Base-by-base conservation (phyloP, 106 monocot genomes). In the Phalaenopsis aphrodite region DNA sequence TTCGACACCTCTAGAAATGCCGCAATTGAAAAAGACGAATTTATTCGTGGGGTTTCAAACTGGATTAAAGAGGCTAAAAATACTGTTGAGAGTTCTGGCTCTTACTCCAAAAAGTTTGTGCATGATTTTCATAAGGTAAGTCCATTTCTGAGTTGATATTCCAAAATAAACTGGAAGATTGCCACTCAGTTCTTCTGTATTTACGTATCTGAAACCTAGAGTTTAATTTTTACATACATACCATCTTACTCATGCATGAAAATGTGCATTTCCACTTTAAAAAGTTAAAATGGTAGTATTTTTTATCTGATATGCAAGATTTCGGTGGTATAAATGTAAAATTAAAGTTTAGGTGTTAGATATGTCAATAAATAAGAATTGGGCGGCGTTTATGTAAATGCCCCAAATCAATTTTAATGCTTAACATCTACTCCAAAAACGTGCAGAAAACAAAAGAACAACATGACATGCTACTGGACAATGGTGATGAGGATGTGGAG, bases 1-100 rank as follows among this genome's bases (percentile, higher is more conserved):
- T 93, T 96, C 80, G 96, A 96, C 84, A 91, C 84, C 74, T 93
- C 93, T 21, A 42, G 79, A 0, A 84, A 96, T 88, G 68, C 37
- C 15, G 67, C 0, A 48, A 90, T 96, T 42, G 81, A 92, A 77
- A 82, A 84, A 74, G 30, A 65, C 2, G 96, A 90, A 75, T 96
- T 96, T 75, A 58, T 90, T 69, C 61, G 19, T 24, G 96, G 90
- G 64, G 89, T 90, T 3, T 83, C 80, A 52, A 93, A 81, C 82
- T 96, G 96, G 97, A 85, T 98, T 41, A 61, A 76, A 58, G 88
- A 92, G 74, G 92, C 92, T 47, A 86, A 84, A 76, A 79, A 37
- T 21, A 42, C 87, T 41, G 83, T 88, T 83, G 67, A 77, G 46
- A 43, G 12, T 66, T 88, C 90, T 80, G 87, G 85, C 72, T 14